Percentiles rank a stretch among this genome's conserved stretches.
These are phyloP conservation scores for Pythium volutum DNA, from an alignment of 352 stramenopile species.

Conservation along the genomic window DNA sequence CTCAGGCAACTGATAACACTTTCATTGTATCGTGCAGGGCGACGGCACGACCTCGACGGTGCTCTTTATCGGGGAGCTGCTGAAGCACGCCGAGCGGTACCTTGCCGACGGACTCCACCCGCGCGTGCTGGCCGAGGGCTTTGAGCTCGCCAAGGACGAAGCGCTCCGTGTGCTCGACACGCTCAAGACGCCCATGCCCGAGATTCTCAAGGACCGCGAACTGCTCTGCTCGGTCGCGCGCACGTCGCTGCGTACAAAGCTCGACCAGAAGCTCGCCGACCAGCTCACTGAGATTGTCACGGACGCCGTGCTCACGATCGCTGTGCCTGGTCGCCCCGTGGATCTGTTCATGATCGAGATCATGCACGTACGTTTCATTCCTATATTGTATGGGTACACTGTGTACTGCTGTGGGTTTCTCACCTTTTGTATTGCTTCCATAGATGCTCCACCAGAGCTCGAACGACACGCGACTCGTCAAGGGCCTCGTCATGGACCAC, in stretches of 20 bases:
- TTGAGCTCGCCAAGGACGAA: constrained; percentile 96
- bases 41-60: constrained; percentile 99
- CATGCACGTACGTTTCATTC: constrained; percentile 87
- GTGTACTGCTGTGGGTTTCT: too few relatives aligned
- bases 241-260: constrained; percentile 97
- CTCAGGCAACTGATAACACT: background rate
- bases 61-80: constrained; percentile 97
- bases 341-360: constrained; percentile 99
- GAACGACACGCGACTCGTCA: constrained; percentile 92
- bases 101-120: constrained; percentile 96
- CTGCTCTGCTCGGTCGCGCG: constrained; percentile 92
- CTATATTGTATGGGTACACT: too few relatives aligned
- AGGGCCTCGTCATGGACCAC: constrained; percentile 98
- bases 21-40: constrained; percentile 40
- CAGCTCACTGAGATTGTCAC: constrained; percentile 96
- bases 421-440: too few relatives aligned
- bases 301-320: constrained; percentile 95
- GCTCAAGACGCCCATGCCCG: constrained; percentile 81
- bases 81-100: constrained; percentile 98
- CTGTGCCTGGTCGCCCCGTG: constrained; percentile 76
- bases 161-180: constrained; percentile 93
- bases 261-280: constrained; percentile 93
- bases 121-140: constrained; percentile 96
- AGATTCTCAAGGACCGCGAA: constrained; percentile 93
- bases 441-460: constrained; percentile 96